Base-by-base conservation (phyloP, 2,329 filamentous ascomycete genomes). In the Sclerotinia minor region DNA sequence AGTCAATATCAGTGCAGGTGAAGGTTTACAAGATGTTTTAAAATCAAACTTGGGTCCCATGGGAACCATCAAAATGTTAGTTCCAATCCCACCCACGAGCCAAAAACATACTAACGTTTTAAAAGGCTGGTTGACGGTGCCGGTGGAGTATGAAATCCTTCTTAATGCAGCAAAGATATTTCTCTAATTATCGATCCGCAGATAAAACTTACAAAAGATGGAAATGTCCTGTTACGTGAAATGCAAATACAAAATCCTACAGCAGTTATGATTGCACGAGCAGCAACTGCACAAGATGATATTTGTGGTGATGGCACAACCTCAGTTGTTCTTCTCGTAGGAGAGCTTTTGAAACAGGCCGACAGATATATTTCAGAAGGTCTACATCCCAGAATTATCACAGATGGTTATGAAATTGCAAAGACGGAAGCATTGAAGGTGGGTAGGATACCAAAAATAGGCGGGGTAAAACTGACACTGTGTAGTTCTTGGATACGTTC, bases 191-290 rank as follows among this genome's bases (percentile, higher is more conserved):
- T 53, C 53, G 38, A 52, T 57, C 8, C 44, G 52, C 74, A 95
- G 88, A 99, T 99, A 83, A 99, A 99, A 83, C 87, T 99, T 79
- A 99, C 95, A 75, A 99, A 99, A 81, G 95, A 99, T 82, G 95
- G 95, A 78, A 97, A 96, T 77, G 94, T 98, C 70, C 83, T 90
- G 35, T 81, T 90, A 72, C 83, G 88, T 75, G 88, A 90, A 79
- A 90, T 90, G 87, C 94, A 98, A 88, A 98, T 98, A 79, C 94
- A 97, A 83, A 98, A 98, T 80, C 95, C 95, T 38, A 99, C 95
- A 47, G 95, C 95, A 73, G 95, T 95, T 71, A 90, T 90, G 87
- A 90, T 90, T 79, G 87, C 87, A 68, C 83, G 87, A 78, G 93
- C 94, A 76, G 95, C 95, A 68, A 99, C 95, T 49, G 95, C 95